These are phyloP conservation scores for Dunaliella primolecta DNA, from an alignment of 139 green algal species.

Conservation along the genomic window DNA sequence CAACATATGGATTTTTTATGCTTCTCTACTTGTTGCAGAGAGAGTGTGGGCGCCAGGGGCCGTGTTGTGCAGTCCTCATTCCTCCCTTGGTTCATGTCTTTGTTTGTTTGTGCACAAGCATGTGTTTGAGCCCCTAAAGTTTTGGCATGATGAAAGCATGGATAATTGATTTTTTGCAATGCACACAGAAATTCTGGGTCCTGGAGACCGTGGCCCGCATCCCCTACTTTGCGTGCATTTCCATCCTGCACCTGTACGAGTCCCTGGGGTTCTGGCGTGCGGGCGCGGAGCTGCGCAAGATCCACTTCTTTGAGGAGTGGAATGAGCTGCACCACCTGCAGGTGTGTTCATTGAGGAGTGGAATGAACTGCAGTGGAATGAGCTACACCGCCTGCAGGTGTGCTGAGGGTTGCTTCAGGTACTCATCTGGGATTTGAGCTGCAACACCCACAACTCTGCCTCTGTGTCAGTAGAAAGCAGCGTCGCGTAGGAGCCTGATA, in stretches of 20 bases:
- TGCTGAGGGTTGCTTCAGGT: not conserved
- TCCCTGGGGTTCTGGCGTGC: conserved; percentile 79
- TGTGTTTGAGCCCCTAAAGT: not conserved
- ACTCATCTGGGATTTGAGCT: too few relatives aligned
- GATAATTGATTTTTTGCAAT: not conserved
- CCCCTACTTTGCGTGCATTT: conserved; percentile 97
- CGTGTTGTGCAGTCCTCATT: too few relatives aligned
- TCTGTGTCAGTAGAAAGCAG: too few relatives aligned
- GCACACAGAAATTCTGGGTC: conserved; percentile 83
- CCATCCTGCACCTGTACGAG: conserved; percentile 91
- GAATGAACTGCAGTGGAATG: conserved; percentile 66
- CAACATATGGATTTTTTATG: too few relatives aligned
- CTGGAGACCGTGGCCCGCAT: conserved; percentile 90
- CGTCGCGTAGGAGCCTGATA: too few relatives aligned
- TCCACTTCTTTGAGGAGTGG: conserved; percentile 83
- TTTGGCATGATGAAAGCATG: too few relatives aligned
- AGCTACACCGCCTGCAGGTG: conserved; percentile 72
- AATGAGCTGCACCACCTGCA: conserved; percentile 39
- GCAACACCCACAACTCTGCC: too few relatives aligned
- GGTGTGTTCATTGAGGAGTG: too few relatives aligned
- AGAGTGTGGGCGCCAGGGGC: too few relatives aligned
- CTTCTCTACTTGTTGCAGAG: too few relatives aligned
- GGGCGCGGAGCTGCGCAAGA: conserved; percentile 53
- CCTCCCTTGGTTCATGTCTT: too few relatives aligned
- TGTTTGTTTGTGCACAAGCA: not conserved